Evolutionary conservation across 1,139 yeast species (phyloP), one percentile per base, ranked within the genome.

Genomic region (Scheffersomyces segobiensis): DNA sequence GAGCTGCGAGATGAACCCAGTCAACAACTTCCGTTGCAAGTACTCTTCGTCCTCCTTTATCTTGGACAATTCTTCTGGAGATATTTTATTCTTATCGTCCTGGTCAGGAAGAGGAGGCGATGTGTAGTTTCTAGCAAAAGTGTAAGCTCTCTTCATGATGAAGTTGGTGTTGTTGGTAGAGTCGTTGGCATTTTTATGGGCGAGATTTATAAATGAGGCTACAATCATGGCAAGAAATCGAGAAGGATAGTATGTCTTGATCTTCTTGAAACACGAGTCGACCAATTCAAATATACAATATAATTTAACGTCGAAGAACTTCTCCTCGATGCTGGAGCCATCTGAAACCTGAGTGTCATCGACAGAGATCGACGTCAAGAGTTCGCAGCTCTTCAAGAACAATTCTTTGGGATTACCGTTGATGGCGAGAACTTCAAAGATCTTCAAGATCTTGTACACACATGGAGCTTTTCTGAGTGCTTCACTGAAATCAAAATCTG

Each of bases 351-450:
- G 58, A 5, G 49, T 8, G 21, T 72, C 74, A 21, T 59, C 53
- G 6, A 67, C 53, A 32, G 63, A 67, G 14, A 66, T 63, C 1
- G 73, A 62, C 5, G 81, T 67, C 32, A 91, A 68, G 48, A 88
- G 66, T 67, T 92, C 97, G 68, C 90, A 86, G 18, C 85, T 75
- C 63, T 89, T 87, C 58, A 93, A 72, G 55, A 91, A 83, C 59
- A 92, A 73, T 72, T 92, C 97, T 67, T 91, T 91, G 14, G 93
- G 87, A 67, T 90, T 91, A 8, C 97, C 97, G 58, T 80, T 65
- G 54, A 73, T 73, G 0, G 93, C 87, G 60, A 93, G 76, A 22
- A 83, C 71, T 59, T 83, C 84, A 68, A 89, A 88, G 8, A 88
- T 74, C 61, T 79, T 79, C 66, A 87, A 68, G 6, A 85, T 68